These are phyloP conservation scores for Asclepias syriaca DNA, from an alignment of 257 asterid genomes.

Conservation along the genomic window DNA sequence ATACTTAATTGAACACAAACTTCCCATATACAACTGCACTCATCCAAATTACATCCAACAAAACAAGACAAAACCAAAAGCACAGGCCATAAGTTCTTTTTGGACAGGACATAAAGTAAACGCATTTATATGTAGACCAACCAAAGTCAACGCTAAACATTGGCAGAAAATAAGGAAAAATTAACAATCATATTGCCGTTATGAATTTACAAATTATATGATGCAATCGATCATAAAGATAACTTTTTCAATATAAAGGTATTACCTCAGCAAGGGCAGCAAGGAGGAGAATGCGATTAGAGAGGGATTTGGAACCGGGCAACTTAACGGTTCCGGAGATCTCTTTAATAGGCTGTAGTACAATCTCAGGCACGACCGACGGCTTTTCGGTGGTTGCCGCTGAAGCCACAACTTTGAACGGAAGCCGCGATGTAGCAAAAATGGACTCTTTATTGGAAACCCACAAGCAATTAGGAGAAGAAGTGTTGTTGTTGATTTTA, in stretches of 20 bases:
- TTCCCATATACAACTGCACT: neutral
- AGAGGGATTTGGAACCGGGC: slow-evolving; percentile 96
- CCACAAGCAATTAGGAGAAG: slow-evolving; percentile 39
- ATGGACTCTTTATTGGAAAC: slow-evolving; percentile 39
- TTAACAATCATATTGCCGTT: neutral
- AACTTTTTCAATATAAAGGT: neutral
- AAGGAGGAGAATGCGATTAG: slow-evolving; percentile 91
- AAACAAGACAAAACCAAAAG: neutral
- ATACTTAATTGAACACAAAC: neutral
- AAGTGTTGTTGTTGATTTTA: slow-evolving; percentile 31
- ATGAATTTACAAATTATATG: neutral
- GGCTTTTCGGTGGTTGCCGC: slow-evolving; percentile 71
- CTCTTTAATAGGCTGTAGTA: slow-evolving; percentile 79
- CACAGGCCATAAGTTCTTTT: neutral
- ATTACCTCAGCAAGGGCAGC: slow-evolving; percentile 95
- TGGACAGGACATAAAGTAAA: neutral
- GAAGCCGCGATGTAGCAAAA: slow-evolving; percentile 29
- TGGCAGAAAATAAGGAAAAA: neutral
- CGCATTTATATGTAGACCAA: neutral
- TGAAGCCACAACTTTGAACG: slow-evolving; percentile 53
- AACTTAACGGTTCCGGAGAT: slow-evolving; percentile 88
- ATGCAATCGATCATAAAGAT: neutral
- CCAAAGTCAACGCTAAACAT: neutral
- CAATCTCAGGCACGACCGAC: slow-evolving; percentile 75
- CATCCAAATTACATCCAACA: neutral